Evolutionary conservation across 345 rosid genomes (phyloP), one percentile per base, ranked within the genome.

Genomic region (Zanthoxylum bungeanum): DNA sequence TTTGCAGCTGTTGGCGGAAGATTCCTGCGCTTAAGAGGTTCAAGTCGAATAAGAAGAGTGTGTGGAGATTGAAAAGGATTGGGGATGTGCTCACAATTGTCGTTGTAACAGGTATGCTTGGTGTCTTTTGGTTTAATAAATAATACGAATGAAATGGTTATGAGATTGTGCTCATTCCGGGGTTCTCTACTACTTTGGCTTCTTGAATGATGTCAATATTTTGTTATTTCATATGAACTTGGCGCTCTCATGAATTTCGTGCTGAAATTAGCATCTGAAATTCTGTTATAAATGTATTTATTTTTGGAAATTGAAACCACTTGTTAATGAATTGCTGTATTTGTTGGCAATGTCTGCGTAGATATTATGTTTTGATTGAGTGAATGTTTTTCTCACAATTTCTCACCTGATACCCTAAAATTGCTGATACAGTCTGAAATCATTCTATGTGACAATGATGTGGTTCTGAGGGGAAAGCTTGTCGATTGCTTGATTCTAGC

Each of bases 41-140:
- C 87, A 91, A 93, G 76, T 93, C 99, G 10, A 79, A 87, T 66
- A 89, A 86, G 82, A 87, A 81, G 85, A 44, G 87, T 19, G 97
- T 88, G 12, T 64, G 72, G 68, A 56, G 19, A 9, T 36, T 91
- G 78, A 93, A 89, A 69, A 88, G 83, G 69, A 27, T 93, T 19
- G 94, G 94, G 60, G 96, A 93, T 85, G 86, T 88, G 71, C 97
- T 96, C 60, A 96, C 94, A 0, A n/a, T 87, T 69, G 88, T 84
- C 19, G 91, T 89, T 53, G 87, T 93, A 71, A 96, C 98, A 83
- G 97, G 98, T 69, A 56, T 27, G n/a, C n/a, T n/a, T n/a, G n/a
- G n/a, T n/a, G n/a, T n/a, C n/a, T n/a, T n/a, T n/a, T n/a, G n/a
- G n/a, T n/a, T n/a, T n/a, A n/a, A n/a, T n/a, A n/a, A n/a, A n/a